Evolutionary conservation across 169 alveolate genomes (phyloP).

Genomic region (Plasmodium reichenowi): DNA sequence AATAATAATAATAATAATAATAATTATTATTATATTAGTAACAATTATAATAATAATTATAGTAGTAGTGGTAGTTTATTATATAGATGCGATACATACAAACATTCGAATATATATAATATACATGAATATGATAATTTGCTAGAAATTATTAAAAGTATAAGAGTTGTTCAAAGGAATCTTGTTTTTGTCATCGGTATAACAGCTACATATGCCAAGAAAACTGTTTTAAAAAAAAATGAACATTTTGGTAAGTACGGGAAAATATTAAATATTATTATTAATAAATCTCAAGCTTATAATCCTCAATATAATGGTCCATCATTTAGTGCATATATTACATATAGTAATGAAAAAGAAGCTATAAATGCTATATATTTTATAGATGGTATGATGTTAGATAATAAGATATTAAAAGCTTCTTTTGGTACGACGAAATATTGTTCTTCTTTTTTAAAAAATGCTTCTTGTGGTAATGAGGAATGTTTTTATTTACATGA

Average conservation of each 20-base stretch:
- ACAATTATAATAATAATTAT: neutral
- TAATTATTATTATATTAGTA: neutral
- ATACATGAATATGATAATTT: constrained; percentile 55
- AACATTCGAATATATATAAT: constrained; percentile 52
- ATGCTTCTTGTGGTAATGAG: constrained; percentile 89
- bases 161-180: constrained; percentile 92
- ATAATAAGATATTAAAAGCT: constrained; percentile 91
- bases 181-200: constrained; percentile 92
- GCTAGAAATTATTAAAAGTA: constrained; percentile 83
- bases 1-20: constrained; percentile 1
- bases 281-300: constrained; percentile 89
- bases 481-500: constrained; percentile 94
- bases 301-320: constrained; percentile 90
- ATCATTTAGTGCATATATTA: constrained; percentile 93
- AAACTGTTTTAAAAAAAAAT: constrained; percentile 87
- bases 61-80: constrained; percentile 2
- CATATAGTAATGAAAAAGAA: constrained; percentile 91
- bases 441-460: constrained; percentile 92
- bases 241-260: constrained; percentile 93
- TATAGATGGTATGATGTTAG: constrained; percentile 91
- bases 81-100: constrained; percentile 41
- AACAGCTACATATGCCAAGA: constrained; percentile 87
- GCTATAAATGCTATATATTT: constrained; percentile 93
- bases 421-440: constrained; percentile 96
- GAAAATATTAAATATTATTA: constrained; percentile 88